Conservation (phyloP, 2,329 filamentous ascomycete genomes). For the Colletotrichum sp. region DNA sequence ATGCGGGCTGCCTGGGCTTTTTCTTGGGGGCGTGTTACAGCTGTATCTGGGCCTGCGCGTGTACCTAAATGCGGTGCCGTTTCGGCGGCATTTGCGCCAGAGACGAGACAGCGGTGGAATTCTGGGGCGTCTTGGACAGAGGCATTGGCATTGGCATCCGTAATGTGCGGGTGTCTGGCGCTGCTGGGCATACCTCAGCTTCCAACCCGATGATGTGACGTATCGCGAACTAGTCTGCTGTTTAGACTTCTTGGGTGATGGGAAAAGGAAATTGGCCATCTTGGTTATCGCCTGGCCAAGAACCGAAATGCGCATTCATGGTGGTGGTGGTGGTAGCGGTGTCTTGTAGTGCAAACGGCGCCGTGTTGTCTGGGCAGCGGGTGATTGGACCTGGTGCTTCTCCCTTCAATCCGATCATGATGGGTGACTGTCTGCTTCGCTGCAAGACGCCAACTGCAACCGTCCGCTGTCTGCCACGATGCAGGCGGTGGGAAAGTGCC, state of each 20-base stretch:
- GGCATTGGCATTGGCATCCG: neutral
- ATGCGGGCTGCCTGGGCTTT: neutral
- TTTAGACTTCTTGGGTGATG: neutral
- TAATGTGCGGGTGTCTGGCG: too few species aligned
- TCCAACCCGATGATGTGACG: neutral
- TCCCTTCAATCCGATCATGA: neutral
- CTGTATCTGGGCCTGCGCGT: neutral
- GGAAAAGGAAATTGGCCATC: neutral
- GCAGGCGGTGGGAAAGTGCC: neutral
- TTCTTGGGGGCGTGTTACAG: neutral
- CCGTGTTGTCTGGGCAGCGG: neutral
- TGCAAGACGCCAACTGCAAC: neutral
- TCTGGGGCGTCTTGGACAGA: neutral
- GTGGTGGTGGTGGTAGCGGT: neutral
- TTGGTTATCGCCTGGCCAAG: neutral
- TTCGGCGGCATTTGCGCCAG: neutral
- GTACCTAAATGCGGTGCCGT: neutral
- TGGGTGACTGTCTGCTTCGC: neutral
- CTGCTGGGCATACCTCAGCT: conserved; percentile 3
- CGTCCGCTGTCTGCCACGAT: neutral
- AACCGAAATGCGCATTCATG: neutral
- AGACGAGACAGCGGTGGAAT: neutral
- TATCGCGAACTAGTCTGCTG: too few species aligned
- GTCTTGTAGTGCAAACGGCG: neutral
- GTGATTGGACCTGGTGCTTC: neutral